Evolutionary conservation across 306 rosid genomes (phyloP).

Genomic region (Ammopiptanthus mongolicus): DNA sequence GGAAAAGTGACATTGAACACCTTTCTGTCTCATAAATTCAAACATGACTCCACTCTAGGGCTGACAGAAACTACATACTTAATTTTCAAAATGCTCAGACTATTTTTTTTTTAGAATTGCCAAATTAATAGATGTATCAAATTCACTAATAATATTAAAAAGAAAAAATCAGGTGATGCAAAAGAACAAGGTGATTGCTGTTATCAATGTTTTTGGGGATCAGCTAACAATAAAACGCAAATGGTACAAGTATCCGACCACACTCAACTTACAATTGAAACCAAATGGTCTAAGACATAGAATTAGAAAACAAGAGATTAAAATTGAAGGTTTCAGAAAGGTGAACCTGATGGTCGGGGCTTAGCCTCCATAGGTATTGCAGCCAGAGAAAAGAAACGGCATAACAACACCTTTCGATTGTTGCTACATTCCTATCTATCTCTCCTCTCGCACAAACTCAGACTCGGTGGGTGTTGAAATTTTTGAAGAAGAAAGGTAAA

Average conservation of each 20-base stretch:
- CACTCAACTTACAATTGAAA: not conserved
- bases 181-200: not conserved
- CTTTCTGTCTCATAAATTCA: too few species aligned
- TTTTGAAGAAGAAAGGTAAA: too few species aligned
- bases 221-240: not conserved
- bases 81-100: not conserved
- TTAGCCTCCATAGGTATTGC: slow-evolving; percentile 21
- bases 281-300: too few species aligned
- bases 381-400: slow-evolving; percentile 13
- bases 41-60: not conserved
- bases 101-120: not conserved
- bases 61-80: not conserved
- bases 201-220: not conserved
- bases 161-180: not conserved
- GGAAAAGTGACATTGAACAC: too few species aligned
- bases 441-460: too few species aligned
- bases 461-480: too few species aligned
- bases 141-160: not conserved
- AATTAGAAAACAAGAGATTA: not conserved
- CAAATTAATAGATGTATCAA: not conserved
- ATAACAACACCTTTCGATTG: not conserved
- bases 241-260: not conserved
- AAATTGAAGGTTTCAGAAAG: slow-evolving; percentile 11
- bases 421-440: too few species aligned
- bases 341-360: slow-evolving; percentile 16